Evolutionary conservation across 179 eudicot species (phyloP), one percentile per base, ranked within the genome.

Genomic region (Actinidia polygama): DNA sequence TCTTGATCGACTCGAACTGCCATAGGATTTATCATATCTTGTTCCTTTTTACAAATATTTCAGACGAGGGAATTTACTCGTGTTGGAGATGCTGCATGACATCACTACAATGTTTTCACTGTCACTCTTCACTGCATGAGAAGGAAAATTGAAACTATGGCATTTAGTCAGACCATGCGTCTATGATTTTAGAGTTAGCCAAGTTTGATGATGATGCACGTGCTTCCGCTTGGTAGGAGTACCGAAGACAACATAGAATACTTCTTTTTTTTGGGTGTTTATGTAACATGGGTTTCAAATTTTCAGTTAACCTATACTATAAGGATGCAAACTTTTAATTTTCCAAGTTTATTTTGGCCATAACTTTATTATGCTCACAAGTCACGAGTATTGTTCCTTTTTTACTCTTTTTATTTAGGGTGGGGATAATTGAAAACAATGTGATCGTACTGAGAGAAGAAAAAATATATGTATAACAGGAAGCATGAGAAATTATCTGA

Each of bases 11-110:
- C 15, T 40, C 4, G 19, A 58, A 76, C 26, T 57, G 57, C 51
- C 62, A 57, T 23, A 50, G 62, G 80, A 78, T 61, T 23, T 62
- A 8, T 47, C 46, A 6, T 78, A 46, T 18, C 50, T 77, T 77
- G 11, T 77, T 62, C n/a, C 10, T 16, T 57, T 44, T 15, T 24
- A 6, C 21, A 21, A 24, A 61, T 40, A 62, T 61, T 77, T 62
- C n/a, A 44, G 55, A 61, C 1, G 67, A 58, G 30, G 19, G 26
- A 57, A 58, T 55, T 11, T 53, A 74, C 62, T 74, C n/a, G 24
- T 23, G 61, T 53, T 51, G 44, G 58, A 50, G 59, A 49, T 59
- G 40, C 80, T n/a, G 26, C 40, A 75, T 57, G 7, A 36, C 50
- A 54, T 14, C 36, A 36, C 8, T 4, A 69, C 19, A 11, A n/a